These are phyloP conservation scores for Musa acuminata DNA, from an alignment of 176 grass and related monocot species.

Conservation along the genomic window DNA sequence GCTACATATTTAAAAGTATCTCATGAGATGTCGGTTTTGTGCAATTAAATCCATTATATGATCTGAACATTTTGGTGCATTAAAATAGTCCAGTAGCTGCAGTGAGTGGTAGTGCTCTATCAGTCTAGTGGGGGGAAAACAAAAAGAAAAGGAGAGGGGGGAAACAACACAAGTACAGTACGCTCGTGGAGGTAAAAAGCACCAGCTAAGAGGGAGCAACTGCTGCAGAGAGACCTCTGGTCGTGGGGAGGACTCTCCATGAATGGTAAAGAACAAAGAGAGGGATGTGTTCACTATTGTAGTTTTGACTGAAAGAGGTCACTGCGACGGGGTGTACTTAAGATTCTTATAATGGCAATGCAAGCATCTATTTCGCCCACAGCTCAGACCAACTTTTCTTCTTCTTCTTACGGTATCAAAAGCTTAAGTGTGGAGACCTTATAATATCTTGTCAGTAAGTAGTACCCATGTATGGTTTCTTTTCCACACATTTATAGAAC, in stretches of 20 bases:
- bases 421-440: not conserved
- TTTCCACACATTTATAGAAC: not conserved
- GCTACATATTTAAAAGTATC: not conserved
- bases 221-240: not conserved
- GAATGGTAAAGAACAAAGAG: not conserved
- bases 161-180: not conserved
- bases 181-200: too few relatives aligned
- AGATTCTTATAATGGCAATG: conserved; percentile 6
- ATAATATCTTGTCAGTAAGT: not conserved
- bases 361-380: not conserved
- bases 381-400: not conserved
- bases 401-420: not conserved
- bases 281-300: not conserved
- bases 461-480: not conserved
- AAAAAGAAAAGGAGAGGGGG: not conserved
- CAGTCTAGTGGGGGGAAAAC: too few relatives aligned
- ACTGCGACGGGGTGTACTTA: not conserved
- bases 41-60: not conserved
- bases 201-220: too few relatives aligned
- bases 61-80: too few relatives aligned
- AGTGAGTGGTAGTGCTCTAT: too few relatives aligned
- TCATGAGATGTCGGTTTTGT: not conserved
- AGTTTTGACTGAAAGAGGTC: not conserved
- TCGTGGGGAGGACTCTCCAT: not conserved
- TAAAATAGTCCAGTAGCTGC: too few relatives aligned